phyloP scores from a whole-genome alignment of 208 protist genomes.

The Phytomonas sp. region DNA sequence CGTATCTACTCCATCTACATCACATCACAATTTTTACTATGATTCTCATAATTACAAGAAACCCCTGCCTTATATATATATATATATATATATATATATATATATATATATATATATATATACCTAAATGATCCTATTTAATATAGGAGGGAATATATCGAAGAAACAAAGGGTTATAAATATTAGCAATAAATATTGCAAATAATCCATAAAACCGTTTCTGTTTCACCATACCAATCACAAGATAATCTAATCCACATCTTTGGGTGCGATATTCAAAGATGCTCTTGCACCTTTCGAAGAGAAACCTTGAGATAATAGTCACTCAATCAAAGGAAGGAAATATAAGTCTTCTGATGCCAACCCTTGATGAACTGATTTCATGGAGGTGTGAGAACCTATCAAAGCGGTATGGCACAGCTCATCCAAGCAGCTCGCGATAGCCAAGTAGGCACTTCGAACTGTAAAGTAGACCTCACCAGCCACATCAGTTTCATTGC shows the following conservation, averaged over 20 bases:
- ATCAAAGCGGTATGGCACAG: slow-evolving; percentile 29
- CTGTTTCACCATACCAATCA: neutral
- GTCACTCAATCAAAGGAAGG: neutral
- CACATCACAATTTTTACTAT: neutral
- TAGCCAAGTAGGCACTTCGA: slow-evolving; percentile 20
- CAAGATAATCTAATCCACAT: neutral
- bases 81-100: neutral
- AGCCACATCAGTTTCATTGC: neutral
- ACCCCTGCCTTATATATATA: neutral
- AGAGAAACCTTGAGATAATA: neutral
- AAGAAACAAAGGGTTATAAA: neutral
- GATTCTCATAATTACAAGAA: neutral
- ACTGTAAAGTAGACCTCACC: slow-evolving; percentile 24
- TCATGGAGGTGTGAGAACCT: neutral
- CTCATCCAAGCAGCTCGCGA: slow-evolving; percentile 26
- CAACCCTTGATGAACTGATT: neutral
- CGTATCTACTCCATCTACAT: neutral
- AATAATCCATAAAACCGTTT: neutral
- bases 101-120: neutral
- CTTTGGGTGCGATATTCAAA: neutral
- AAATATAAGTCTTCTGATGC: neutral
- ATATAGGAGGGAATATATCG: neutral
- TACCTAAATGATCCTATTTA: neutral
- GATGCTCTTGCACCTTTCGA: neutral
- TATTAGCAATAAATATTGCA: neutral